Percentiles rank a stretch among this genome's conserved stretches.
Conservation (phyloP, 2,329 filamentous ascomycete genomes). For the Penicillium olsonii region DNA sequence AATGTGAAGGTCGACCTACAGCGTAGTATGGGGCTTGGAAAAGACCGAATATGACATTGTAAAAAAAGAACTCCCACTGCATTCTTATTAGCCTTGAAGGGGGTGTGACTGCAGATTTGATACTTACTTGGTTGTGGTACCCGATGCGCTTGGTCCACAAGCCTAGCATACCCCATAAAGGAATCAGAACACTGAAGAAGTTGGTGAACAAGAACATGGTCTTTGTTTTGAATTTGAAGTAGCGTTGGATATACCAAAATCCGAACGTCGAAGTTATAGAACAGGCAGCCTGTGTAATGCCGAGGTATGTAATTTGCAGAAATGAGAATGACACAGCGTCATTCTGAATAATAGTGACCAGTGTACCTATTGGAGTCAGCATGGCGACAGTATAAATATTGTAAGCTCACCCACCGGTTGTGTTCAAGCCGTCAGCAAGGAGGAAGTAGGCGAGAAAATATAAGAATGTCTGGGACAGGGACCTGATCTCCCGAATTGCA, state of each 20-base stretch:
- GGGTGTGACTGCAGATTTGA: not conserved
- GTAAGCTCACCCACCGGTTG: conserved; percentile 31
- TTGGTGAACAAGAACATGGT: conserved; percentile 47
- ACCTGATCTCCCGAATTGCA: conserved; percentile 38
- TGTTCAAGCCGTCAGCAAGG: conserved; percentile 46
- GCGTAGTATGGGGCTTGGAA: conserved; percentile 48
- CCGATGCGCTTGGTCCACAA: conserved; percentile 43
- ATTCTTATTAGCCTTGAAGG: conserved; percentile 3
- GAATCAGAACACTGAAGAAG: conserved; percentile 44
- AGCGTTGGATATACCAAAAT: conserved; percentile 46
- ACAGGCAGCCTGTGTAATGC: conserved; percentile 41
- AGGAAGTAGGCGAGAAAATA: conserved; percentile 47
- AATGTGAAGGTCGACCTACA: conserved; percentile 18
- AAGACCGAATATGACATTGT: conserved; percentile 45
- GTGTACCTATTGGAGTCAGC: conserved; percentile 26
- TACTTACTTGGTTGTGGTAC: conserved; percentile 39
- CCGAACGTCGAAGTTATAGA: conserved; percentile 44
- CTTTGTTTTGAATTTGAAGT: conserved; percentile 45
- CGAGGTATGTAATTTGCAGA: conserved; percentile 45
- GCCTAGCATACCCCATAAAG: conserved; percentile 46
- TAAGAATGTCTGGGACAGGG: conserved; percentile 44
- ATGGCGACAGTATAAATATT: not conserved
- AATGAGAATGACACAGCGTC: conserved; percentile 44
- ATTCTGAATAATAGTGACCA: conserved; percentile 46
- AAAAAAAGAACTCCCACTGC: conserved; percentile 47